Evolutionary conservation across 495 filamentous ascomycete genomes (phyloP), one percentile per base, ranked within the genome.

Genomic region (Penicillium egyptiacum): DNA sequence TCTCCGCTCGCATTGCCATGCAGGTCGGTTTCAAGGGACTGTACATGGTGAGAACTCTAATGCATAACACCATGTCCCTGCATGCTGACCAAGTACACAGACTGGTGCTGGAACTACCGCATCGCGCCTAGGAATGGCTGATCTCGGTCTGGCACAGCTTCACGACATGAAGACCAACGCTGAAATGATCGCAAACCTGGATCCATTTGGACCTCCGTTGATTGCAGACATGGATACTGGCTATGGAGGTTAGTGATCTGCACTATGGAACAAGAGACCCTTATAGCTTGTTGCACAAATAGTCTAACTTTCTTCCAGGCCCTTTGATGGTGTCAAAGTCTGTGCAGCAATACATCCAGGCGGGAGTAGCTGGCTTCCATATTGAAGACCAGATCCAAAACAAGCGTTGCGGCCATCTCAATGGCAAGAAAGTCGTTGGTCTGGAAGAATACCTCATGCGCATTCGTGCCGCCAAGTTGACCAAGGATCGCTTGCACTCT

Each of bases 181-280:
- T 0, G 74, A 79, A 45, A 88, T 88, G 82, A 84, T 90, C 51
- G 83, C 85, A 43, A 78, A 77, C 54, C 71, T 90, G 33, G 75
- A 86, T 57, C 83, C 82, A 0, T 68, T 68, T 30, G 74, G 79
- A 0, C 76, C 78, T 2, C 84, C 85, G 0, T 59, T 89, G 5
- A 88, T 90, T 64, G 86, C 86, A n/a, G 87, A 89, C 61, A 85
- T 84, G 59, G 87, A 90, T 67, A 83, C 81, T 12, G 83, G 84
- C 20, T 87, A 82, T 52, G 85, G 83, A 58, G 84, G 82, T 80
- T 66, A 49, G 70, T 47, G 22, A 51, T 25, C 19, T 39, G 22
- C 26, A 11, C 10, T 2, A 33, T 19, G 14, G 4, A 39, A 3
- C 30, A 16, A 6, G 17, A 19, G 1, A 9, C 14, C 8, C 10